phyloP scores from a whole-genome alignment of 169 alveolate genomes.

The Plasmodium cynomolgi region DNA sequence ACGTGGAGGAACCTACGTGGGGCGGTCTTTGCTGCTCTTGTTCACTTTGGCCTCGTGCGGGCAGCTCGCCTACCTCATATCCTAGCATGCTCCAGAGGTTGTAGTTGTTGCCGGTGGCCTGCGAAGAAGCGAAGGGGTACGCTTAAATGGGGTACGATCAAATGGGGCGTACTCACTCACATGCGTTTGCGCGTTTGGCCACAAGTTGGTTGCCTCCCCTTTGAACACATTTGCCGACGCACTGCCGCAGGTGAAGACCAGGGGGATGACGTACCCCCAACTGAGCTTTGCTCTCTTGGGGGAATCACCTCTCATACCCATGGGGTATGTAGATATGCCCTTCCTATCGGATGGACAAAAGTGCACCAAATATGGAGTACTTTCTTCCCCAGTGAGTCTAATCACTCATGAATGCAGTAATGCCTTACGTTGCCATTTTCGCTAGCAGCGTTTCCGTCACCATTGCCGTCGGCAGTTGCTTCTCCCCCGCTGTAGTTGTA shows the following conservation, averaged over 20 bases:
- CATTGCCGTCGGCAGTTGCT: background rate
- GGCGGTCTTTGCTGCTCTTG: background rate
- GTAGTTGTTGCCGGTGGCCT: conserved; percentile 9
- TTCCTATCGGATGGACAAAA: background rate
- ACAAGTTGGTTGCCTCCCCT: background rate
- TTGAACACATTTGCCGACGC: background rate
- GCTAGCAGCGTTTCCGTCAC: background rate
- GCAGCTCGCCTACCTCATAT: conserved; percentile 22
- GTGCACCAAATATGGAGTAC: background rate
- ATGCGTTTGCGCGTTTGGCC: background rate
- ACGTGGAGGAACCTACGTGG: background rate
- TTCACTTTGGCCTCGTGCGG: background rate
- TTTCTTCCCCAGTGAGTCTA: background rate
- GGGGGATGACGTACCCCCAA: background rate
- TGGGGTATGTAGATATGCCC: background rate
- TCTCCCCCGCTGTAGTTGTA: conserved; percentile 21
- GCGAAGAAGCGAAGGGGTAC: background rate
- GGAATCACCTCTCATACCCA: background rate
- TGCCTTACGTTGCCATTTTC: background rate
- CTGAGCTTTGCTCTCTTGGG: background rate
- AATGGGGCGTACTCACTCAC: background rate
- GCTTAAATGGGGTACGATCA: background rate
- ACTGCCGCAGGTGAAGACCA: background rate
- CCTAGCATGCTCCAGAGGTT: conserved; percentile 67
- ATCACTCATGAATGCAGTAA: background rate